Base-by-base conservation (phyloP, 257 asterid species). In the Penstemon newberryi region DNA sequence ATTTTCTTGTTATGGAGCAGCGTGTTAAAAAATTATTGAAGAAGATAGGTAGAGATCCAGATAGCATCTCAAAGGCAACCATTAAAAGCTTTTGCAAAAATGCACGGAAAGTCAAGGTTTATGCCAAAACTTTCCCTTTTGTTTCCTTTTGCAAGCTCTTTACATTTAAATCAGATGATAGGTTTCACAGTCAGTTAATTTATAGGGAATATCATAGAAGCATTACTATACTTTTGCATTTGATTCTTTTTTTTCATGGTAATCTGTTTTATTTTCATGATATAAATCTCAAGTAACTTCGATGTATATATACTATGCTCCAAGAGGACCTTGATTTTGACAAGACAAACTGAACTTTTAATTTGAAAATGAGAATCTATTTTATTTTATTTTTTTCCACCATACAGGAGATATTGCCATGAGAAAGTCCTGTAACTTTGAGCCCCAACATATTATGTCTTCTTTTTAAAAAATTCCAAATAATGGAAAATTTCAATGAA, bases 11-110 rank as follows among this genome's bases (percentile, higher is more conserved):
- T 67, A 82, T 94, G 89, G 97, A 89, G 73, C 83, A 83, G 75
- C 66, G 75, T 4, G 86, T 79, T 66, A 83, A 79, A 80, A 69
- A 87, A 71, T 74, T 89, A 63, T 72, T 94, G 19, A 83, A 89
- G 81, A 82, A 83, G 86, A 81, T 91, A 59, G 95, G 99, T 73
- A 83, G 95, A 79, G 97, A 91, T 82, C 92, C 92, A 49, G 81
- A 79, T 78, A 91, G 93, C 77, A 83, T 94, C 76, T 76, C 96
- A 25, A 94, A 84, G 83, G 79, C 87, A 60, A 77, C 79, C 76
- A 82, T 91, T 63, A 94, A 87, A 84, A 82, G 87, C 70, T 91
- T 91, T 65, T 91, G 96, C 82, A 94, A 87, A 80, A 94, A 91
- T 81, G 96, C 99, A 61, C 84, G 99, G 75, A 94, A 94, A 77